phyloP scores from a whole-genome alignment of 1,139 yeast genomes.

The Taphrina sp. region DNA sequence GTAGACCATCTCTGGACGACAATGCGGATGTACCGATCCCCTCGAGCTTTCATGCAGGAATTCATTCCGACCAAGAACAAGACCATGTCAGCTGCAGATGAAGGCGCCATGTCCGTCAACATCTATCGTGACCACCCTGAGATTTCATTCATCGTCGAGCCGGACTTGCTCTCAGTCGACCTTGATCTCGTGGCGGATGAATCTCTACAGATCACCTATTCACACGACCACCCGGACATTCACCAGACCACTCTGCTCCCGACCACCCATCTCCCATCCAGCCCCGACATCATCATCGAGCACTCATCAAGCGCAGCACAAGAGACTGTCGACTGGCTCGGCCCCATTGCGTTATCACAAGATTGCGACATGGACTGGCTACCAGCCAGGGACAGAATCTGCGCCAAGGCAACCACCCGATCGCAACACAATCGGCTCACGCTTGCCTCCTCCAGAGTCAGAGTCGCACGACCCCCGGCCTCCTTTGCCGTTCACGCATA shows the following conservation, averaged over 20 bases:
- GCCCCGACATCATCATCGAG: not conserved
- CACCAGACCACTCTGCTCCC: no score
- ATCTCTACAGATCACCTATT: not conserved
- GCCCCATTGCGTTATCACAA: not conserved
- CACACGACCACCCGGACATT: not conserved
- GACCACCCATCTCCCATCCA: no score
- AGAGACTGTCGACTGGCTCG: not conserved
- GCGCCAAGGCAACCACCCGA: not conserved
- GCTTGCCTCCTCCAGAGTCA: no score
- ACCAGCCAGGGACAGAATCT: not conserved
- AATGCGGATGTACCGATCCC: not conserved
- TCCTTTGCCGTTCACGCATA: not conserved
- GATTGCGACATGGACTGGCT: constrained; percentile 2
- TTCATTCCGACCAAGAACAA: not conserved
- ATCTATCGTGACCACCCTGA: not conserved
- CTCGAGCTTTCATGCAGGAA: not conserved
- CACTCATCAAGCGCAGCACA: not conserved
- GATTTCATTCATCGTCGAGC: not conserved
- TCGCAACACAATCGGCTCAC: not conserved
- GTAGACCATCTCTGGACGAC: not conserved
- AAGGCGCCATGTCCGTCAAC: not conserved
- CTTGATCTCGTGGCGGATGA: not conserved
- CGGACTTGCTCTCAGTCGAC: constrained; percentile 2
- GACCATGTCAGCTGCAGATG: not conserved
- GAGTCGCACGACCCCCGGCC: not conserved